Evolutionary conservation across 2,329 filamentous ascomycete genomes (phyloP).

Genomic region (Coniochaeta hoffmannii): DNA sequence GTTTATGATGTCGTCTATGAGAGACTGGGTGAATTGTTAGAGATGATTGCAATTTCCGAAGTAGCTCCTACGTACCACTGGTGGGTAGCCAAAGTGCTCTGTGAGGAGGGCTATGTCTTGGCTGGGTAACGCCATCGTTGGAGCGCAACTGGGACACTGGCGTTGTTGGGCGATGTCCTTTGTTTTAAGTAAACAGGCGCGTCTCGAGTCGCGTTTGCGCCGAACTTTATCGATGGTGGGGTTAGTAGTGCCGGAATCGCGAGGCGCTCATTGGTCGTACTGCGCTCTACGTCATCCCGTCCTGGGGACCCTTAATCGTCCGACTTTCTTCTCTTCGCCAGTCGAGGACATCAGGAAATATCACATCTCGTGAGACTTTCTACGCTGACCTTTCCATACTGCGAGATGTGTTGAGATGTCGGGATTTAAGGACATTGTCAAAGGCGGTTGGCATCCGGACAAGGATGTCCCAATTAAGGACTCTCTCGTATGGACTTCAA

Average conservation of each 20-base stretch:
- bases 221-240: not conserved
- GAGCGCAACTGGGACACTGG: not conserved
- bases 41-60: not conserved
- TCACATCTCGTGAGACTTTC: too few relatives aligned
- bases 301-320: not conserved
- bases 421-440: constrained; percentile 39
- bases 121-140: constrained; percentile 17
- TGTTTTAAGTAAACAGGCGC: not conserved
- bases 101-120: constrained; percentile 68
- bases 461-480: constrained; percentile 23
- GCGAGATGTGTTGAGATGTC: constrained; percentile 25
- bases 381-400: too few relatives aligned
- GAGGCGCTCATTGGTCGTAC: not conserved
- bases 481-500: not conserved
- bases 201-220: constrained; percentile 1
- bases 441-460: constrained; percentile 46
- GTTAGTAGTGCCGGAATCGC: not conserved
- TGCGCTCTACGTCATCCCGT: not conserved
- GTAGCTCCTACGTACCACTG: constrained; percentile 56
- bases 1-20: constrained; percentile 98
- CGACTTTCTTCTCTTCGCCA: not conserved
- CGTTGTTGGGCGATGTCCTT: not conserved
- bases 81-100: constrained; percentile 92
- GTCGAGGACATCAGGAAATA: too few relatives aligned
- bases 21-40: constrained; percentile 47